phyloP scores from a whole-genome alignment of 1,139 yeast species.

The Candida sp. region DNA sequence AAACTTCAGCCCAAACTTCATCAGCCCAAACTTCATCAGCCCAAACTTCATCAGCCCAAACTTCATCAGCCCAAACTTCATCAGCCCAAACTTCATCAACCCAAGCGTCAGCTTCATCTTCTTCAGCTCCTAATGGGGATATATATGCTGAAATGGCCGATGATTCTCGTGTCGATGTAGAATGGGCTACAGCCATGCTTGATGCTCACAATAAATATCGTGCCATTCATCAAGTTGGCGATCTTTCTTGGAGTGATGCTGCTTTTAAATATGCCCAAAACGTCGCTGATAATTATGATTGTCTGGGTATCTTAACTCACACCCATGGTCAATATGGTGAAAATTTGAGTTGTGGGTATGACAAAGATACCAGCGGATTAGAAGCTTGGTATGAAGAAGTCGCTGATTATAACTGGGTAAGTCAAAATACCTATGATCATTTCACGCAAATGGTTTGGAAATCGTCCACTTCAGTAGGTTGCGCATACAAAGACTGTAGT shows the following conservation, averaged over 20 bases:
- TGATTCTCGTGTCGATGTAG: conserved; percentile 6
- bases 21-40: too few relatives aligned
- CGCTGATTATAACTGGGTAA: conserved; percentile 46
- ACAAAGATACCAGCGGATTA: conserved; percentile 45
- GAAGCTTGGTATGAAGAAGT: conserved; percentile 84
- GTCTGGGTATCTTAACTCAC: conserved; percentile 70
- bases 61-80: conserved; percentile 2
- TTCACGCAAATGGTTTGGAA: conserved; percentile 90
- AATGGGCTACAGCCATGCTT: conserved; percentile 1
- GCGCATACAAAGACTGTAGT: conserved; percentile 61
- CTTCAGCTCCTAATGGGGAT: conserved; percentile 4
- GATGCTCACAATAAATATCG: conserved; percentile 66
- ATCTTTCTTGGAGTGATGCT: conserved; percentile 60
- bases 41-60: too few relatives aligned
- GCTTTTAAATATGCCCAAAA: conserved; percentile 67
- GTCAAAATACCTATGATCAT: conserved; percentile 51
- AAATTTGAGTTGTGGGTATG: conserved; percentile 80
- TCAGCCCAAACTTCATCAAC: neutral
- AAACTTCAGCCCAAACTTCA: too few relatives aligned
- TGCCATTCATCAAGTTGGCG: conserved; percentile 58
- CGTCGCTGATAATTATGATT: conserved; percentile 67
- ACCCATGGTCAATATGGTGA: conserved; percentile 84
- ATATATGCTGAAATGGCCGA: conserved; percentile 11
- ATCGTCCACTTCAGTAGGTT: conserved; percentile 63
- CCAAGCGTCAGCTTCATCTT: conserved; percentile 4